These are phyloP conservation scores for Grosmannia huntii DNA, from an alignment of 2,329 filamentous ascomycete genomes.

Conservation along the genomic window DNA sequence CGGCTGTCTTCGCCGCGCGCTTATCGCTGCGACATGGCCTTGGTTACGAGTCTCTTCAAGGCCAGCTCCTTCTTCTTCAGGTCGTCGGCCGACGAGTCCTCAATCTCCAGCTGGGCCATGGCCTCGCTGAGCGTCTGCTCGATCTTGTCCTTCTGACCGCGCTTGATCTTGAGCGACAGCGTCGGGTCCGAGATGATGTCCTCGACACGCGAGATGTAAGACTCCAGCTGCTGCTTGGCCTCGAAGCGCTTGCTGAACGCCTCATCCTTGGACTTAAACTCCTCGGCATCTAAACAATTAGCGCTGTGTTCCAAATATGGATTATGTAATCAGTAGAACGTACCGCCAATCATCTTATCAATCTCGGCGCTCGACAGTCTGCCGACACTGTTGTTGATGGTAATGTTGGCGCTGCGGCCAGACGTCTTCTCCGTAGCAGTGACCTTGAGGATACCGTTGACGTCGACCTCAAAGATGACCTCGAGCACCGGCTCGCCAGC, in stretches of 20 bases:
- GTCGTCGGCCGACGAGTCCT: constrained; percentile 83
- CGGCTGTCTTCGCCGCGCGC: not conserved
- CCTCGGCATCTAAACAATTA: constrained; percentile 58
- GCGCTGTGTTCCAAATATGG: no score
- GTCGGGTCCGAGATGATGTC: constrained; percentile 96
- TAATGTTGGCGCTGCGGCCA: constrained; percentile 96
- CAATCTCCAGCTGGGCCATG: constrained; percentile 93
- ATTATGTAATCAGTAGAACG: constrained; percentile 14
- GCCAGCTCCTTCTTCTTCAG: constrained; percentile 99
- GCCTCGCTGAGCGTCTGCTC: constrained; percentile 93
- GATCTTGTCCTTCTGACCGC: constrained; percentile 98
- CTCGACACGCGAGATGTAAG: constrained; percentile 96
- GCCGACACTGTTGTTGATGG: constrained; percentile 98
- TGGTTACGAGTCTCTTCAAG: constrained; percentile 94
- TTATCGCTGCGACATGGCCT: constrained; percentile 92
- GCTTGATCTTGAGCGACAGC: constrained; percentile 95
- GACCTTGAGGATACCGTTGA: constrained; percentile 99
- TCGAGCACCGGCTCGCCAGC: constrained; percentile 95
- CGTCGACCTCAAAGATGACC: constrained; percentile 97
- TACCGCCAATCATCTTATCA: constrained; percentile 90
- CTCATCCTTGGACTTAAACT: constrained; percentile 97
- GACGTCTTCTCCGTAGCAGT: constrained; percentile 98
- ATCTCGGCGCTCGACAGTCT: constrained; percentile 93
- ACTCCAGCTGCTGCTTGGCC: constrained; percentile 97
- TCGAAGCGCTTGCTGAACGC: constrained; percentile 99